These are phyloP conservation scores for Ramichloridium luteum DNA, from an alignment of 2,329 filamentous ascomycete genomes.

Conservation along the genomic window DNA sequence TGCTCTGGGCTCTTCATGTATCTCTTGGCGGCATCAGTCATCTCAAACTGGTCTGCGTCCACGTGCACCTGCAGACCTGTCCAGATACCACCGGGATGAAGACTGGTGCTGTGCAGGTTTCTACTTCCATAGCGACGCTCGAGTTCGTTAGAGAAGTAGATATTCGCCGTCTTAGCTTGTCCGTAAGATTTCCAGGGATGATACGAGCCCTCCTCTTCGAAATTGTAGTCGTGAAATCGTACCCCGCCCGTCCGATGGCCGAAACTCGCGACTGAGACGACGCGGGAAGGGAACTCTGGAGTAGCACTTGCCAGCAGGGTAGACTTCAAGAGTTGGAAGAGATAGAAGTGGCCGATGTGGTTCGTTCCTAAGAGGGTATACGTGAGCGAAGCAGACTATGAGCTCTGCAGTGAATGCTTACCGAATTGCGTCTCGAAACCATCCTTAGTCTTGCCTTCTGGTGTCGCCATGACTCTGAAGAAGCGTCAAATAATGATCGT, in stretches of 20 bases:
- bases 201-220: slow-evolving; percentile 19
- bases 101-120: slow-evolving; percentile 30
- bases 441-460: slow-evolving; percentile 29
- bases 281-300: slow-evolving; percentile 32
- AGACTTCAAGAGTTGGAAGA: slow-evolving; percentile 40
- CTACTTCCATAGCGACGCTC: slow-evolving; percentile 36
- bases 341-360: slow-evolving; percentile 42
- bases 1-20: slow-evolving; percentile 26
- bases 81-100: slow-evolving; percentile 37
- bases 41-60: slow-evolving; percentile 8
- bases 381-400: no score
- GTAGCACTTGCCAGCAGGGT: slow-evolving; percentile 29
- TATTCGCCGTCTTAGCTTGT: slow-evolving; percentile 22
- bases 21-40: slow-evolving; percentile 30
- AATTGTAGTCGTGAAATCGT: slow-evolving; percentile 25
- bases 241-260: slow-evolving; percentile 27
- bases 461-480: slow-evolving; percentile 27
- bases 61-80: slow-evolving; percentile 11
- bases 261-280: slow-evolving; percentile 35
- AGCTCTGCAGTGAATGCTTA: no score
- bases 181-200: slow-evolving; percentile 11
- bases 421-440: slow-evolving; percentile 42
- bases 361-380: no score
- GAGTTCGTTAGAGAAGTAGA: slow-evolving; percentile 42
- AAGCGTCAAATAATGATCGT: no score